These are phyloP conservation scores for Rhizophagus sp. DNA, from an alignment of 192 early-diverging fungal genomes.

Conservation along the genomic window DNA sequence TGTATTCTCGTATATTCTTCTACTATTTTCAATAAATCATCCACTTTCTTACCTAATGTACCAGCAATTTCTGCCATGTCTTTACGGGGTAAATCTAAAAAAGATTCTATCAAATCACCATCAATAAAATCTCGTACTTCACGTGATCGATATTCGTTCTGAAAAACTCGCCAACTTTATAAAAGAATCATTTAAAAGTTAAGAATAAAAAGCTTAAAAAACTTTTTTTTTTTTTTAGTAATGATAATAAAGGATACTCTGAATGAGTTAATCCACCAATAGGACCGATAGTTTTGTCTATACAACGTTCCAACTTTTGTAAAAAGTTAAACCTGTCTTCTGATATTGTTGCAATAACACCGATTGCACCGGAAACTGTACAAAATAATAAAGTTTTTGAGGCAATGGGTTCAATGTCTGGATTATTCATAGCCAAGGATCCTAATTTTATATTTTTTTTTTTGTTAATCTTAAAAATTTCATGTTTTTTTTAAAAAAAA, in stretches of 20 bases:
- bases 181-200: background rate
- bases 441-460: slow-evolving; percentile 42
- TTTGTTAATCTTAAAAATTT: background rate
- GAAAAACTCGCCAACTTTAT: slow-evolving; percentile 64
- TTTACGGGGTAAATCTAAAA: slow-evolving; percentile 66
- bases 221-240: no score
- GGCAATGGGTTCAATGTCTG: slow-evolving; percentile 58
- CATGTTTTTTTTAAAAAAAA: background rate
- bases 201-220: background rate
- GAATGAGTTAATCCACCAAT: slow-evolving; percentile 65
- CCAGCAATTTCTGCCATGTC: slow-evolving; percentile 40
- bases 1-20: slow-evolving; percentile 64
- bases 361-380: slow-evolving; percentile 80
- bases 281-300: slow-evolving; percentile 54
- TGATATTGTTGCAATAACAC: slow-evolving; percentile 71
- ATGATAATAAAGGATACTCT: slow-evolving; percentile 40
- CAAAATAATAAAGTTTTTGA: slow-evolving; percentile 66
- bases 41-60: slow-evolving; percentile 35
- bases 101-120: slow-evolving; percentile 90
- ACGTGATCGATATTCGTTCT: slow-evolving; percentile 48
- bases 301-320: slow-evolving; percentile 61
- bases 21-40: slow-evolving; percentile 54
- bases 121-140: slow-evolving; percentile 71
- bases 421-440: slow-evolving; percentile 74
- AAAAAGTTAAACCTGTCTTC: slow-evolving; percentile 59